Conservation (phyloP, 192 early-diverging fungal species). For the Podila verticillata region DNA sequence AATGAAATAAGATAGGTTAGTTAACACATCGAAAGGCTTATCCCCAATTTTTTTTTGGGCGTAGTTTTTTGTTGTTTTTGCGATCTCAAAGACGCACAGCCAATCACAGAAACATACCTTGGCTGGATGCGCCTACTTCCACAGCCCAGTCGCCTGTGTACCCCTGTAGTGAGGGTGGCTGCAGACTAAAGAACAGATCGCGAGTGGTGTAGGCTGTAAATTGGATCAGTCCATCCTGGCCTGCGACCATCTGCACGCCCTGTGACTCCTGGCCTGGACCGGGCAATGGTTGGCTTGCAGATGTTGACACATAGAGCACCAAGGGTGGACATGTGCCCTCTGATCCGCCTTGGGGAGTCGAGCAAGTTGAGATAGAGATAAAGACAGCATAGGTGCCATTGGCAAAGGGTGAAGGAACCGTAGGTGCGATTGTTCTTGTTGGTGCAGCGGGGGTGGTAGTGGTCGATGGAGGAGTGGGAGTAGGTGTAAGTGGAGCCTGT, state of each 20-base stretch:
- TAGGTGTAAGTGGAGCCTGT: neutral
- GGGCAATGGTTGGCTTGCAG: constrained; percentile 30
- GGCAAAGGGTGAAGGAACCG: constrained; percentile 20
- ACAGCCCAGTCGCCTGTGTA: constrained; percentile 48
- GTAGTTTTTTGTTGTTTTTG: neutral
- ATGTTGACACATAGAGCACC: constrained; percentile 28
- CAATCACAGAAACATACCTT: constrained; percentile 24
- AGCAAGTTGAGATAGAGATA: constrained; percentile 48
- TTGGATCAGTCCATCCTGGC: constrained; percentile 34
- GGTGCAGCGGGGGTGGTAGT: constrained; percentile 5
- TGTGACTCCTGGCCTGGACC: constrained; percentile 40
- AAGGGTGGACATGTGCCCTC: constrained; percentile 12
- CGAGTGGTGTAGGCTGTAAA: constrained; percentile 33
- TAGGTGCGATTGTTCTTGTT: constrained; percentile 28
- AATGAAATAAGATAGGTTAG: neutral
- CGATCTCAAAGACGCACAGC: neutral
- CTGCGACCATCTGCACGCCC: constrained; percentile 1
- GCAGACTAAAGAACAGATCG: constrained; percentile 46
- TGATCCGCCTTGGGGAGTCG: constrained; percentile 14
- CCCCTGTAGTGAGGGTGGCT: constrained; percentile 12
- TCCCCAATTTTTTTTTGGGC: neutral
- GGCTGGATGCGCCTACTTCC: constrained; percentile 43
- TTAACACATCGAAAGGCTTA: neutral
- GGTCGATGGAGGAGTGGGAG: neutral
- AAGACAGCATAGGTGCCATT: constrained; percentile 41